Conservation (phyloP, 352 stramenopile species). For the Phytophthora kernoviae region DNA sequence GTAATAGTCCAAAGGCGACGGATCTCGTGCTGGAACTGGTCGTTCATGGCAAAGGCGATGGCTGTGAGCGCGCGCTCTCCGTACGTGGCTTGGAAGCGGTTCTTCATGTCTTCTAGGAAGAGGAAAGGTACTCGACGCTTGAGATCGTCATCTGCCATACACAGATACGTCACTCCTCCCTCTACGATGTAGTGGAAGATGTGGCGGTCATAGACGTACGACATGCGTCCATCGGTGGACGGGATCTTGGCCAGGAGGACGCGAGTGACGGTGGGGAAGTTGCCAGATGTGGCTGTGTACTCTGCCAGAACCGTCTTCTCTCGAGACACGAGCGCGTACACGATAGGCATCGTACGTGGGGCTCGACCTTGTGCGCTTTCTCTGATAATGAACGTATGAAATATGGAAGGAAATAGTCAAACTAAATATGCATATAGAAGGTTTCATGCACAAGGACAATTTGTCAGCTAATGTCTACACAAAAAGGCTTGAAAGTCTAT, state of each 20-base stretch:
- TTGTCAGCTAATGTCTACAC: no score
- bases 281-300: slow-evolving; percentile 95
- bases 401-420: slow-evolving; percentile 2
- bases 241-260: slow-evolving; percentile 98
- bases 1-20: slow-evolving; percentile 89
- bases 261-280: slow-evolving; percentile 98
- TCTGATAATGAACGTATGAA: no score
- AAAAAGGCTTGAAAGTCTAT: background rate
- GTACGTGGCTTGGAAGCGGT: slow-evolving; percentile 86
- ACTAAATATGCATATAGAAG: no score
- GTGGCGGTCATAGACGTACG: slow-evolving; percentile 97
- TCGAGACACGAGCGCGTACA: slow-evolving; percentile 97
- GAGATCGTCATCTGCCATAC: slow-evolving; percentile 96
- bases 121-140: slow-evolving; percentile 97
- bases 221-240: slow-evolving; percentile 93
- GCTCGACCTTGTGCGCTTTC: no score
- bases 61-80: slow-evolving; percentile 83
- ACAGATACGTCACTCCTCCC: slow-evolving; percentile 96
- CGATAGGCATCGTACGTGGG: slow-evolving; percentile 60
- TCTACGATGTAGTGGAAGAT: slow-evolving; percentile 98
- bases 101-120: slow-evolving; percentile 98
- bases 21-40: slow-evolving; percentile 96
- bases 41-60: slow-evolving; percentile 98
- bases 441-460: no score
- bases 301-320: slow-evolving; percentile 98